Conservation (phyloP, 2,329 filamentous ascomycete species). For the Thielaviopsis ethacetica region DNA sequence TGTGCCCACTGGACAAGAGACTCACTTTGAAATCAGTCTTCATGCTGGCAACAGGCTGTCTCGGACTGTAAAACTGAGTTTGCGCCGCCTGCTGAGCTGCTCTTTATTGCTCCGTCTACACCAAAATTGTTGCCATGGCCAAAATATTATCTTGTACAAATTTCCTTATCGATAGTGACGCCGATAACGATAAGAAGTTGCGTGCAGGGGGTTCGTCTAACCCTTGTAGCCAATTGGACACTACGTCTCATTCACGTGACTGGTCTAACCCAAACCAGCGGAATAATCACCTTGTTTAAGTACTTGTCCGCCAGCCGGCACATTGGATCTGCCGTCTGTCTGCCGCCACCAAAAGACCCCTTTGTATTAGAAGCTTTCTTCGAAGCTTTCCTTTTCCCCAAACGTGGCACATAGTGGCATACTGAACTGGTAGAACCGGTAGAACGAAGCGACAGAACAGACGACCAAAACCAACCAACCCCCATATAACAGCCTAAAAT, state of each 20-base stretch:
- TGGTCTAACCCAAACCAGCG: background rate
- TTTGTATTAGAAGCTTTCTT: too few species aligned
- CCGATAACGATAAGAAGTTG: background rate
- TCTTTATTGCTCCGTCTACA: background rate
- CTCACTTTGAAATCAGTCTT: conserved; percentile 96
- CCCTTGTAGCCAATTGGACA: background rate
- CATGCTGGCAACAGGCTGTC: conserved; percentile 41
- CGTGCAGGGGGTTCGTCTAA: background rate
- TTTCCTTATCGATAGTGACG: conserved; percentile 12
- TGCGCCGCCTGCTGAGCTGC: background rate
- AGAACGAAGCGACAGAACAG: background rate
- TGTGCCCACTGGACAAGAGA: background rate
- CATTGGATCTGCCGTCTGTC: background rate
- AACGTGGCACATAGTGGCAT: too few species aligned
- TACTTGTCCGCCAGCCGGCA: background rate
- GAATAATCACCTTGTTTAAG: background rate
- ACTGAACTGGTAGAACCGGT: background rate
- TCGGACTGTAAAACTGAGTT: background rate
- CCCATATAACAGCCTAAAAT: background rate
- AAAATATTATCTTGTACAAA: conserved; percentile 4
- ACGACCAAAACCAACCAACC: background rate
- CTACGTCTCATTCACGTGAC: background rate
- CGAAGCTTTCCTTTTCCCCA: too few species aligned
- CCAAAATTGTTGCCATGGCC: background rate
- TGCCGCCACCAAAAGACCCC: background rate